Conservation (phyloP, 192 early-diverging fungal genomes). For the Allomyces arbusculus region DNA sequence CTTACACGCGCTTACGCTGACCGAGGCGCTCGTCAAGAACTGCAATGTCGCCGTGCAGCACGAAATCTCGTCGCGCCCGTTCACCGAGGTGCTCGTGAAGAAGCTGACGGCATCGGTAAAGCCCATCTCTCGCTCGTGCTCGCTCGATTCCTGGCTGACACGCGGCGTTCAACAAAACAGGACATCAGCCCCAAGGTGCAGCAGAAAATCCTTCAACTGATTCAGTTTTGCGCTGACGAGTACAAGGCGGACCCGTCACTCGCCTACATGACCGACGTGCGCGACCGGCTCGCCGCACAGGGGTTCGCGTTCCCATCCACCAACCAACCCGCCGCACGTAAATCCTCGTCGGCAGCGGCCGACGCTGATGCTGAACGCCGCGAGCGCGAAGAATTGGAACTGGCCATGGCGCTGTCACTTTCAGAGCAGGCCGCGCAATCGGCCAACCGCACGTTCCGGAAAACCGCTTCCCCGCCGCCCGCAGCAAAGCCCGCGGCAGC, state of each 20-base stretch:
- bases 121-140: neutral
- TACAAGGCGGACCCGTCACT: slow-evolving; percentile 60
- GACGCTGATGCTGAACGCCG: slow-evolving; percentile 46
- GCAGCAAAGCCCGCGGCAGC: slow-evolving; percentile 7
- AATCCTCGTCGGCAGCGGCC: neutral
- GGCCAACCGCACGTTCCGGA: slow-evolving; percentile 2
- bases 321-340: neutral
- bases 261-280: slow-evolving; percentile 49
- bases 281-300: neutral
- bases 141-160: neutral
- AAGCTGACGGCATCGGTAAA: slow-evolving; percentile 47
- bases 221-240: slow-evolving; percentile 79
- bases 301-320: neutral
- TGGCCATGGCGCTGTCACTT: slow-evolving; percentile 75
- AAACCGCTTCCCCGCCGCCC: slow-evolving; percentile 5
- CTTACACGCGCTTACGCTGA: slow-evolving; percentile 47
- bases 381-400: slow-evolving; percentile 82
- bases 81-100: slow-evolving; percentile 56
- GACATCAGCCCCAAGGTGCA: slow-evolving; percentile 58
- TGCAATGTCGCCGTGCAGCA: slow-evolving; percentile 55
- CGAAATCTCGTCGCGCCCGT: slow-evolving; percentile 69
- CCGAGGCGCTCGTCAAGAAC: slow-evolving; percentile 81
- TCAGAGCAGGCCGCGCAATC: slow-evolving; percentile 31
- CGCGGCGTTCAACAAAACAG: slow-evolving; percentile 5
- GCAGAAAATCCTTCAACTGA: slow-evolving; percentile 58